Evolutionary conservation across 1,284 basidiomycete genomes (phyloP).

Genomic region (Trichosporon ovoides): DNA sequence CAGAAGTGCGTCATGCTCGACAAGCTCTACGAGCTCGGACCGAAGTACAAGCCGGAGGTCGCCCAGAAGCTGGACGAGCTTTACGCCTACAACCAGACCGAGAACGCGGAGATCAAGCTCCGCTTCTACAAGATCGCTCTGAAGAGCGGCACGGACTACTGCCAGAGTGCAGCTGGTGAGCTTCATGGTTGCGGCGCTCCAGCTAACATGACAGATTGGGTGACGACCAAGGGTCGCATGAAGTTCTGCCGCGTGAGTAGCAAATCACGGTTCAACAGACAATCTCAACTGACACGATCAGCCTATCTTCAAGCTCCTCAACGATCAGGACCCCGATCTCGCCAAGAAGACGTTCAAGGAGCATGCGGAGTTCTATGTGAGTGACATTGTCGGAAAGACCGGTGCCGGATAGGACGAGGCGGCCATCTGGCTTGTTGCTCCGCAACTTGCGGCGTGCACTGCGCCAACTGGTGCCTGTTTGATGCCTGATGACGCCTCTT

Average conservation of each 20-base stretch:
- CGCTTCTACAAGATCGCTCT: conserved; percentile 53
- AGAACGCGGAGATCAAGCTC: conserved; percentile 52
- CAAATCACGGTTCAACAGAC: not conserved
- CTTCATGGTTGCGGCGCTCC: conserved; percentile 4
- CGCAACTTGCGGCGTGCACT: no score
- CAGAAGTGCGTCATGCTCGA: conserved; percentile 53
- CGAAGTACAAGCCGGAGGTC: conserved; percentile 30
- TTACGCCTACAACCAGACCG: conserved; percentile 47
- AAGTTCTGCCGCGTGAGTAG: conserved; percentile 48
- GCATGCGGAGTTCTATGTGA: conserved; percentile 51
- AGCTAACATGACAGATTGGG: conserved; percentile 44
- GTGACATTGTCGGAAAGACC: conserved; percentile 8
- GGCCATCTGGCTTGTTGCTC: no score
- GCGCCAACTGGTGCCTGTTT: no score
- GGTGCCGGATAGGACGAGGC: not conserved
- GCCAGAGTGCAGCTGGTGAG: conserved; percentile 49
- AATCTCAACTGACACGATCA: not conserved
- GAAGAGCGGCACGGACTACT: conserved; percentile 49
- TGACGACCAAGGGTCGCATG: conserved; percentile 51
- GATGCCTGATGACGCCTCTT: no score
- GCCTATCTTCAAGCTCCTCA: conserved; percentile 50
- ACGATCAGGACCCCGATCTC: conserved; percentile 49
- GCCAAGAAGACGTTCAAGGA: conserved; percentile 51
- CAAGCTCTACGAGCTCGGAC: conserved; percentile 34
- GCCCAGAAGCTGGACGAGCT: conserved; percentile 47